Evolutionary conservation across 176 grass and related monocot species (phyloP).

Genomic region (maize (Zea mays)): Zm-B73-REFERENCE-NAM-5.0 NC_050101.1:161485501-161486000

Average conservation of each 20-base stretch:
- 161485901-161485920: too few relatives aligned
- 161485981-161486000: too few relatives aligned
- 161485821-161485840: too few relatives aligned
- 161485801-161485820: too few relatives aligned
- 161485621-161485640: neutral
- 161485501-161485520: conserved; percentile 16
- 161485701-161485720: conserved; percentile 36
- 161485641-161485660: conserved; percentile 5
- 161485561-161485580: conserved; percentile 18
- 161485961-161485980: too few relatives aligned
- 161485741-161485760: conserved; percentile 16
- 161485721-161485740: neutral
- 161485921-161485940: too few relatives aligned
- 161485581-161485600: neutral
- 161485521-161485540: conserved; percentile 23
- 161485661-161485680: neutral
- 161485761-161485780: neutral
- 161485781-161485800: neutral
- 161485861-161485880: too few relatives aligned
- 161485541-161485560: conserved; percentile 9
- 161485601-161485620: conserved; percentile 30
- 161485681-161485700: neutral
- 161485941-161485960: too few relatives aligned
- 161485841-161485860: too few relatives aligned
- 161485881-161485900: too few relatives aligned